Conservation (phyloP, 2,329 filamentous ascomycete species). For the Phialemoniopsis sp. region DNA sequence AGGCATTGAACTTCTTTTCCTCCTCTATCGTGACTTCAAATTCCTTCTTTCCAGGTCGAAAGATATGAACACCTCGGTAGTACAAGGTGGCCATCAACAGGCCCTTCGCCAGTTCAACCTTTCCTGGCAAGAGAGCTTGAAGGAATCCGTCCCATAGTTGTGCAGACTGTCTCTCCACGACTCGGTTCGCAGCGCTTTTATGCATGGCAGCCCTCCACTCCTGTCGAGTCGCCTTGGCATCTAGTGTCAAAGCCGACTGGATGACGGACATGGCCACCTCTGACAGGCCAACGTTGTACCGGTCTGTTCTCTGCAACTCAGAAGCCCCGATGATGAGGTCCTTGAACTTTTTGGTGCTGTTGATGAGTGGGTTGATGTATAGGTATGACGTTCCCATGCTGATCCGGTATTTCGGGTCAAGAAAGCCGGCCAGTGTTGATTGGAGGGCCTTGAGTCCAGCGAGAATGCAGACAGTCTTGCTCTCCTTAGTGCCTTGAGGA, state of each 20-base stretch:
- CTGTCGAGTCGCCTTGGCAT: constrained; percentile 65
- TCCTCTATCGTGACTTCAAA: constrained; percentile 28
- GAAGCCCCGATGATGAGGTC: constrained; percentile 54
- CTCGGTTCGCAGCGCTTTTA: constrained; percentile 58
- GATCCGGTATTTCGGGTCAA: constrained; percentile 40
- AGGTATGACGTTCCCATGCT: constrained; percentile 43
- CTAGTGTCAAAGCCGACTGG: constrained; percentile 62
- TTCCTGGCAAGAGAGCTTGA: constrained; percentile 60
- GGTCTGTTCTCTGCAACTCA: constrained; percentile 38
- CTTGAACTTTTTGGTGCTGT: constrained; percentile 59
- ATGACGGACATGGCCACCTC: constrained; percentile 60
- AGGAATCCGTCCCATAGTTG: constrained; percentile 76
- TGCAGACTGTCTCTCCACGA: constrained; percentile 66
- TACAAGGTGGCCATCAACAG: constrained; percentile 68
- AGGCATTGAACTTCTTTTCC: constrained; percentile 73
- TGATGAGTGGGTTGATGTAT: constrained; percentile 61
- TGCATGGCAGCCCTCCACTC: constrained; percentile 65
- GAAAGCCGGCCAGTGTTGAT: constrained; percentile 53
- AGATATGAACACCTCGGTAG: constrained; percentile 71
- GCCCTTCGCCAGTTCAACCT: constrained; percentile 68
- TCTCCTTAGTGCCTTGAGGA: constrained; percentile 47
- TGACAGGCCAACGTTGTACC: constrained; percentile 46
- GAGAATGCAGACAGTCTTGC: constrained; percentile 57
- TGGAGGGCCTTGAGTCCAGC: constrained; percentile 60
- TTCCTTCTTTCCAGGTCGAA: constrained; percentile 51